Evolutionary conservation across 179 eudicot genomes (phyloP), one percentile per base, ranked within the genome.

Genomic region (Spergularia azorica): DNA sequence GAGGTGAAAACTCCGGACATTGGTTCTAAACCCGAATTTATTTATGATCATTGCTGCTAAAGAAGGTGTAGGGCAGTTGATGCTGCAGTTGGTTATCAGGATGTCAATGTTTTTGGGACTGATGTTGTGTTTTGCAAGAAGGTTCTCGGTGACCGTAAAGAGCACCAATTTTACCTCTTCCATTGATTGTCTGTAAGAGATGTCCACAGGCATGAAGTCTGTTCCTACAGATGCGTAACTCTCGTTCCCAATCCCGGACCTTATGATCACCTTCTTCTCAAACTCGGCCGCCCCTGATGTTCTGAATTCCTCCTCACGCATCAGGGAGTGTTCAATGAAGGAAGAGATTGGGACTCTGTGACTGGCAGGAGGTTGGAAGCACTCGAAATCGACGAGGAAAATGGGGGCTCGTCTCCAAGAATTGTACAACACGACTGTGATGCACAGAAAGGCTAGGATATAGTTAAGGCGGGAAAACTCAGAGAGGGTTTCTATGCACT

Each of bases 211-310:
- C 9, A 86, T 60, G 13, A 68, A n/a, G 14, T 79, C 83, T 73
- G 77, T 63, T 18, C 83, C 83, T 5, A n/a, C 57, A 8, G 89
- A 74, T 46, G 82, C 68, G 46, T 74, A 83, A 16, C 86, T 74
- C 68, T 88, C 89, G 7, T 81, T 78, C 14, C 91, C 89, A 14
- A 88, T 86, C 7, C 88, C 87, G 0, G 89, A 83, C 43, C 87
- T 71, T 56, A 63, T 63, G 46, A 86, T 43, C 4, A 86, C 83
- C 64, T 83, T 88, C 20, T 32, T 51, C 67, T 86, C 87, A 43
- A 86, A 86, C 18, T 75, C 84, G 4, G 72, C 65, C 10, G 80
- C 74, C 36, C 81, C 85, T 46, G 65, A 20, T 46, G 58, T 41
- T 6, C 38, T 39, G 26, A 62, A 75, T 3, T 70, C 60, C 68